Evolutionary conservation across 305 asterid genomes (phyloP).

Genomic region (Euphrasia arctica): DNA sequence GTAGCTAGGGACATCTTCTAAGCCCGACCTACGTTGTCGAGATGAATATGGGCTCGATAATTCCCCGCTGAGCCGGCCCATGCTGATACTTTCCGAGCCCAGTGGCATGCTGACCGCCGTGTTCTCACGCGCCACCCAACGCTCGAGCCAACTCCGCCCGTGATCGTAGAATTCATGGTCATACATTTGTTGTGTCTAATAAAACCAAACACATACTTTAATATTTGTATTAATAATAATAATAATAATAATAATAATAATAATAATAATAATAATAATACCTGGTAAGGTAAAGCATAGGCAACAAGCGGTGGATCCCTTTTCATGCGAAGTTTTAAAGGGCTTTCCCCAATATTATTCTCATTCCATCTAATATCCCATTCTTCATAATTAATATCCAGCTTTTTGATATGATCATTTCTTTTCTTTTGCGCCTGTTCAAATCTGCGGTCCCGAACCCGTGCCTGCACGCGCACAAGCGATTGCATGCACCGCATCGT

Average conservation of each 20-base stretch:
- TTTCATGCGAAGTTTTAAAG: constrained; percentile 43
- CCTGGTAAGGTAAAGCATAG: constrained; percentile 78
- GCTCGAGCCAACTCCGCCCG: constrained; percentile 96
- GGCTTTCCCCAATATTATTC: constrained; percentile 39
- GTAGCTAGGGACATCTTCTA: constrained; percentile 57
- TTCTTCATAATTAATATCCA: constrained; percentile 34
- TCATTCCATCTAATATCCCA: constrained; percentile 44
- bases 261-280: neutral
- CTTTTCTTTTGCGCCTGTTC: constrained; percentile 36
- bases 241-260: too few species aligned
- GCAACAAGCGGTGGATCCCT: constrained; percentile 73
- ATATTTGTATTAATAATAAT: too few species aligned
- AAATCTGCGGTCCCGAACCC: constrained; percentile 68
- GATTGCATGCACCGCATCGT: constrained; percentile 99
- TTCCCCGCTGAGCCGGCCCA: constrained; percentile 32
- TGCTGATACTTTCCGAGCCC: constrained; percentile 40
- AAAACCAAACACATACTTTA: too few species aligned
- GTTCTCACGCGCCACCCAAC: constrained; percentile 71
- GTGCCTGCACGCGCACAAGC: constrained; percentile 83
- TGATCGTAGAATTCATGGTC: constrained; percentile 27
- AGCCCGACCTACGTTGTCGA: constrained; percentile 34
- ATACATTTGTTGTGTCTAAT: constrained; percentile 33
- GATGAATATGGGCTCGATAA: constrained; percentile 43
- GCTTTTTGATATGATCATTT: constrained; percentile 31
- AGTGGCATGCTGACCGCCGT: constrained; percentile 39